A percentile compares a stretch with the other conserved stretches of the same genome.
phyloP scores from a whole-genome alignment of 179 eudicot genomes.

The Vitellaria paradoxa region DNA sequence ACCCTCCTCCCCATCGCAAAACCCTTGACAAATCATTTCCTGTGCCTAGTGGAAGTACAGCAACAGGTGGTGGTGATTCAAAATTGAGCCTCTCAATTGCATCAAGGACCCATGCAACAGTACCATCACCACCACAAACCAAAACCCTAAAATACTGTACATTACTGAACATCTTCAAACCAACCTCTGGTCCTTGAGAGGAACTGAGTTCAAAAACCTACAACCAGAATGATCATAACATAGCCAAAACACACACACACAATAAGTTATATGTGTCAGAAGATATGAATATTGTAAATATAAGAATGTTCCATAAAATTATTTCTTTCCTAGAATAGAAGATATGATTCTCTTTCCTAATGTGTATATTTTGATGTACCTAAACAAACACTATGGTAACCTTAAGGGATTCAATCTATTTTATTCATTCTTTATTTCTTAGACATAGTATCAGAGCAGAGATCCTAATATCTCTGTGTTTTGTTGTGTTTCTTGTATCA shows the following conservation, averaged over 20 bases:
- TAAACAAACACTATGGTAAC: too few species aligned
- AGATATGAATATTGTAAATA: too few species aligned
- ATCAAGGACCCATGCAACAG: constrained; percentile 91
- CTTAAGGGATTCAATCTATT: too few species aligned
- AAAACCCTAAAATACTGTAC: constrained; percentile 70
- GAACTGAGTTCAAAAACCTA: constrained; percentile 83
- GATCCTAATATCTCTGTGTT: too few species aligned
- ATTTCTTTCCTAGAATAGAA: too few species aligned
- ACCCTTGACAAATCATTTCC: constrained; percentile 93
- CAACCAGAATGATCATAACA: constrained; percentile 17
- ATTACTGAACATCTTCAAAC: constrained; percentile 61
- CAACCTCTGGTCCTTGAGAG: constrained; percentile 78
- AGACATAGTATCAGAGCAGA: too few species aligned
- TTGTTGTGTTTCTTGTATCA: too few species aligned
- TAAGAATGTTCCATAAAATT: too few species aligned
- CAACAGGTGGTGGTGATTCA: constrained; percentile 88
- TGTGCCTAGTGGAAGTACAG: constrained; percentile 80
- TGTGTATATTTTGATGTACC: too few species aligned
- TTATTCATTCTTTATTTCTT: too few species aligned
- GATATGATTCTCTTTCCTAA: too few species aligned
- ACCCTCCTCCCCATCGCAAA: constrained; percentile 88
- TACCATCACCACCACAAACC: constrained; percentile 94
- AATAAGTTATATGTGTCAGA: too few species aligned
- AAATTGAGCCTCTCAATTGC: constrained; percentile 67
- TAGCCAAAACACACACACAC: constrained; percentile 3